A percentile compares a stretch with the other conserved stretches of the same genome.
Evolutionary conservation across 257 asterid species (phyloP).

Genomic region (Plantago major): DNA sequence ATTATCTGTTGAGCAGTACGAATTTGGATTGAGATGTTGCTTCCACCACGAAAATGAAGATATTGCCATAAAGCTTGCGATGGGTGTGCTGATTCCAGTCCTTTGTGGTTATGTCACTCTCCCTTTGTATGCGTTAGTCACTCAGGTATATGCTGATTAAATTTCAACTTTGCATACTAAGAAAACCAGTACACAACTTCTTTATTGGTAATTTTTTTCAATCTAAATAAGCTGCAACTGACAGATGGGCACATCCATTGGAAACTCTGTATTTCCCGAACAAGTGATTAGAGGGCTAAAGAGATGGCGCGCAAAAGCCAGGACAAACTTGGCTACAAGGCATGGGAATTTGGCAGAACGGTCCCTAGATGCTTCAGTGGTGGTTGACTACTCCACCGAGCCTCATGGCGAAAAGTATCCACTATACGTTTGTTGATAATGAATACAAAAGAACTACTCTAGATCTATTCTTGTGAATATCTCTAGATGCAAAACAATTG

Average conservation of each 20-base stretch:
- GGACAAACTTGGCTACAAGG: slow-evolving; percentile 40
- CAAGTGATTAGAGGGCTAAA: slow-evolving; percentile 42
- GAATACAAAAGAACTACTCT: too few species aligned
- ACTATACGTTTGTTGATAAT: too few species aligned
- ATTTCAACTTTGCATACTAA: background rate
- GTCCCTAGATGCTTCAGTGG: slow-evolving; percentile 24
- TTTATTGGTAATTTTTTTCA: background rate
- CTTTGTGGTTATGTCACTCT: slow-evolving; percentile 75
- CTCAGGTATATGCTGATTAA: slow-evolving; percentile 36
- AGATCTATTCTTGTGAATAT: too few species aligned
- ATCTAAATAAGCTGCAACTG: background rate
- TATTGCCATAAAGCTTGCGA: slow-evolving; percentile 42
- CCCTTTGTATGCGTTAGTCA: slow-evolving; percentile 64
- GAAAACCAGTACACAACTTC: background rate
- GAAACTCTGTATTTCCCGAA: slow-evolving; percentile 46
- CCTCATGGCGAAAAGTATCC: too few species aligned
- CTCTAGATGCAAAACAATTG: too few species aligned
- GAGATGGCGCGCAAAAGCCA: slow-evolving; percentile 61
- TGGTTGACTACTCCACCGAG: too few species aligned
- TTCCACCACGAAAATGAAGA: slow-evolving; percentile 58
- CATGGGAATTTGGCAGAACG: slow-evolving; percentile 18
- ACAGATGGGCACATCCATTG: slow-evolving; percentile 71
- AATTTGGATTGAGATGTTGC: slow-evolving; percentile 57
- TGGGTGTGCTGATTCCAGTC: slow-evolving; percentile 55
- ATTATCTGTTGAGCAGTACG: slow-evolving; percentile 34